Evolutionary conservation across 257 asterid species (phyloP), one percentile per base, ranked within the genome.

Genomic region (Cynanchum wilfordii): DNA sequence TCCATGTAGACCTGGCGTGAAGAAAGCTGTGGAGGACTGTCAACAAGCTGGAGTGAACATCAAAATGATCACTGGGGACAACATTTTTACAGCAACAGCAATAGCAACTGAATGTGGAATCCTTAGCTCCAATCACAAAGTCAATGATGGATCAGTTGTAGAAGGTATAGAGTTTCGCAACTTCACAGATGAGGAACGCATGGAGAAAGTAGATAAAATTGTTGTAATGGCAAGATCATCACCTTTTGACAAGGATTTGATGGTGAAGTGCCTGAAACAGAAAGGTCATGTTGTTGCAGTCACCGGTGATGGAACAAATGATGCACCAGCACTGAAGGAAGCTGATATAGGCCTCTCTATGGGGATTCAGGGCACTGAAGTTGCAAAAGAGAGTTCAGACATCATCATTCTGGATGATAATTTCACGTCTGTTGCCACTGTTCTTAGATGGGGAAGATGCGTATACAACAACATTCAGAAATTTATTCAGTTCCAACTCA

Each of bases 61-160:
- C 71, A 90, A 85, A 80, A 90, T 92, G 96, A 88, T 92, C 77
- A 90, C 96, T 0, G 96, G 96, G 0, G 96, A 92, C 82, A 92
- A 90, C 9, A 71, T 87, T 3, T 84, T 84, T 86, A 87, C 96
- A 0, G 96, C 98, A 33, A 87, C 70, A 59, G 90, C 98, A 36
- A 86, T 92, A 63, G 98, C 96, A 38, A 76, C 82, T 0, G 92
- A 86, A 80, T 92, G 94, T 64, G 92, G 98, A n/a, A 87, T 92
- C 29, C 90, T 90, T 11, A 30, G 30, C 54, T 70, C 76, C 5
- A 33, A 56, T 67, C 69, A 72, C 2, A 77, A 68, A 7, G 57
- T 13, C 13, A 38, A 51, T 0, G 79, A 78, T 1, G 86, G 76
- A 66, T 69, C 73, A 40, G 92, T 90, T 7, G 78, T 93, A 1